phyloP scores from a whole-genome alignment of 2,329 filamentous ascomycete genomes.

The Simplicillium aogashimaense region DNA sequence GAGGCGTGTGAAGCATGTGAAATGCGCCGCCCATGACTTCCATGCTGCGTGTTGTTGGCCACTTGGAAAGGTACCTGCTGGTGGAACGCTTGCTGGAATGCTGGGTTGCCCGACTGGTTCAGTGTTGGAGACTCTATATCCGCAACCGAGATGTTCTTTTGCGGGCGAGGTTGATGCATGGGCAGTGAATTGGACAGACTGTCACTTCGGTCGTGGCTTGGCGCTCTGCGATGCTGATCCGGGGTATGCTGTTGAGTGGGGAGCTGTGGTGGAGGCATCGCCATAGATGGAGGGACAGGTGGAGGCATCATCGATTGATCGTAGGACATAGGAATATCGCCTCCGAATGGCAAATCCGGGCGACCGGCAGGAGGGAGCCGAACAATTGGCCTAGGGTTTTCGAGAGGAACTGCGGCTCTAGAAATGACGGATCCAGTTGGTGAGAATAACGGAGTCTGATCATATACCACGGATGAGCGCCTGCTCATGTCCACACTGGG shows the following conservation, averaged over 20 bases:
- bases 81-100: constrained; percentile 83
- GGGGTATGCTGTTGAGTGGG: background rate
- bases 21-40: constrained; percentile 55
- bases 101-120: constrained; percentile 51
- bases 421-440: constrained; percentile 72
- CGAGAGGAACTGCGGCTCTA: constrained; percentile 50
- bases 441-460: constrained; percentile 66
- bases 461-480: constrained; percentile 64
- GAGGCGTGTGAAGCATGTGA: constrained; percentile 36
- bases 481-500: constrained; percentile 83
- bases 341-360: constrained; percentile 11
- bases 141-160: constrained; percentile 87
- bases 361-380: constrained; percentile 61
- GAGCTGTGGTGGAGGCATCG: background rate
- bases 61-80: constrained; percentile 83
- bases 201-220: constrained; percentile 28
- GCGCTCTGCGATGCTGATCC: background rate
- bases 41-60: constrained; percentile 41
- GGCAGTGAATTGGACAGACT: constrained; percentile 41
- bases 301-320: background rate
- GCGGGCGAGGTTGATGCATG: constrained; percentile 91
- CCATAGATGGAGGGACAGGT: background rate
- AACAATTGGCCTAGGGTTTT: constrained; percentile 63
- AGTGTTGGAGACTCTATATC: constrained; percentile 78
- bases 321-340: constrained; percentile 1